Evolutionary conservation across 2,329 filamentous ascomycete genomes (phyloP), one percentile per base, ranked within the genome.

Genomic region (Ramularia collo-cygni): DNA sequence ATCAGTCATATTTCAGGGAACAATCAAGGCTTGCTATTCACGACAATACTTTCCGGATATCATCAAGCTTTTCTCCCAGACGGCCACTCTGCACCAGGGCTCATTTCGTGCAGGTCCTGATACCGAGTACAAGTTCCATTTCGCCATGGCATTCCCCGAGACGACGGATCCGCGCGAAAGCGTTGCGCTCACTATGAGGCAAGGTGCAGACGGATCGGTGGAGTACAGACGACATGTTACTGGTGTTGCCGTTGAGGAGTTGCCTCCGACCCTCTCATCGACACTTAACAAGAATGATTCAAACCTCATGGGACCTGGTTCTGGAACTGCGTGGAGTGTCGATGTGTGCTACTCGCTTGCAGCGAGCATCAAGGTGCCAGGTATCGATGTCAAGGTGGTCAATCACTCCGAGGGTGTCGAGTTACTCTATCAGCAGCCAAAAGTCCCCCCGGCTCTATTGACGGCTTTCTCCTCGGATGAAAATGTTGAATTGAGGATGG

Each of bases 391-490:
- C 2, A 37, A 42, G 5, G 36, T 50, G 10, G 24, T 41, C 9
- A 18, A 43, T 17, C 39, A 31, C 6, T 24, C 35, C 17, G 43
- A 17, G n/a, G 43, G 26, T 27, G 24, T 32, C 6, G 27, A 31
- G 4, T 16, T 50, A 3, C 28, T 41, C 9, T 50, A 50, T 31
- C 44, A 50, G 12, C 42, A 40, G 28, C 44, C 47, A 16, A 39
- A 40, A 13, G 37, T 49, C 8, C 44, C 44, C 8, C 28, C 29
- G 8, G 21, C 21, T 24, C 16, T 33, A n/a, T 38, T 38, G 2
- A 39, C 47, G n/a, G 34, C 37, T 7, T 24, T 33, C 9, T 30
- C 44, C 10, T 36, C 35, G 5, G 36, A 30, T 2, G 19, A 42
- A 9, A 38, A 30, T 3, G 40, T 26, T 17, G 34, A 38, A 8